Conservation (phyloP, 2,329 filamentous ascomycete species). For the Sporothrix brunneoviolacea region DNA sequence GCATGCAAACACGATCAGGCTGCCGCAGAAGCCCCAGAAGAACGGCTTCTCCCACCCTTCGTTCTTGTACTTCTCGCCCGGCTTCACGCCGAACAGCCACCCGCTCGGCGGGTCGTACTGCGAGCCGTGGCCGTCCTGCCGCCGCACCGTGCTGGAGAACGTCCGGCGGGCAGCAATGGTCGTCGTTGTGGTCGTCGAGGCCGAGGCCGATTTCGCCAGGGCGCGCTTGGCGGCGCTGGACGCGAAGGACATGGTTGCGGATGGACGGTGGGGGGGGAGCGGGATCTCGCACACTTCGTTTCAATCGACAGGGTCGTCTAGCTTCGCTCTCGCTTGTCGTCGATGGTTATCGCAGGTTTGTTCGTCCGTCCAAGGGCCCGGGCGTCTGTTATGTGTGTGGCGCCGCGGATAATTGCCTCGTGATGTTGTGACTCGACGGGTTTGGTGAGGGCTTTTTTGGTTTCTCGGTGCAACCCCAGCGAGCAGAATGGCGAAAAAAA, state of each 20-base stretch:
- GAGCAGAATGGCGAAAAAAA: neutral
- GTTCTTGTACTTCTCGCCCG: conserved; percentile 89
- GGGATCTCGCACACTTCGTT: too few relatives aligned
- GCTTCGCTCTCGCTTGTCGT: neutral
- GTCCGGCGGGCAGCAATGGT: conserved; percentile 10
- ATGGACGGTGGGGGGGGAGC: neutral
- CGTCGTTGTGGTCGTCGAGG: neutral
- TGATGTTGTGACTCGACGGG: neutral
- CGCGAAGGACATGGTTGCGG: conserved; percentile 7
- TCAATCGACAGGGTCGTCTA: neutral
- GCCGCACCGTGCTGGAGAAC: conserved; percentile 14
- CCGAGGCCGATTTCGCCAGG: neutral
- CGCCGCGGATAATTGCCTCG: too few relatives aligned
- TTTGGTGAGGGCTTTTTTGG: conserved; percentile 7
- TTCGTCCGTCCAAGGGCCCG: too few relatives aligned
- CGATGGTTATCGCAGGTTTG: too few relatives aligned
- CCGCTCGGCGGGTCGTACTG: conserved; percentile 86
- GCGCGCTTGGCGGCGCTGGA: conserved; percentile 9
- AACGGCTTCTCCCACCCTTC: conserved; percentile 93
- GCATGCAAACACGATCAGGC: conserved; percentile 64
- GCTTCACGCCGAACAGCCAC: conserved; percentile 91
- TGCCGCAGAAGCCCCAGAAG: conserved; percentile 78
- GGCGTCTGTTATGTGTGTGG: too few relatives aligned
- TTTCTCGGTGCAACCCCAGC: neutral
- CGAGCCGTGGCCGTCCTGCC: conserved; percentile 51